Percentiles rank a stretch among this genome's conserved stretches.
Conservation (phyloP, 2,329 filamentous ascomycete species). For the Ophiobolus disseminans region DNA sequence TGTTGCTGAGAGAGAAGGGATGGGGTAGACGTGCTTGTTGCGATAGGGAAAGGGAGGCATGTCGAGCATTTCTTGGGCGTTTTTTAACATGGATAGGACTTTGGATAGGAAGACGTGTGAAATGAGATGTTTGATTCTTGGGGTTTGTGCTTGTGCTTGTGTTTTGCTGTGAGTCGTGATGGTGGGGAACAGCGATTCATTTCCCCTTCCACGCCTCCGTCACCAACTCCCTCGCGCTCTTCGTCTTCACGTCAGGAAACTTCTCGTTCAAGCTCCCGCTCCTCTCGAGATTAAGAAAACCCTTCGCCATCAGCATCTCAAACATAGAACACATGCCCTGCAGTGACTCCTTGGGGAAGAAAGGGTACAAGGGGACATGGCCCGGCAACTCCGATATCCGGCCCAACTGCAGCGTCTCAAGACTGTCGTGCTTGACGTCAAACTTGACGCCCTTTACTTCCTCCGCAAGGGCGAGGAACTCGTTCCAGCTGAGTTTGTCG, state of each 20-base stretch:
- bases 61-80: neutral
- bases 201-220: neutral
- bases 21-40: neutral
- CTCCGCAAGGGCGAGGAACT: constrained; percentile 54
- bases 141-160: no score
- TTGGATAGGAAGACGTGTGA: no score
- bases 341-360: constrained; percentile 14
- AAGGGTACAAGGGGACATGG: constrained; percentile 7
- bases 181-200: no score
- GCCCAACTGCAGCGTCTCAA: constrained; percentile 15
- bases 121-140: no score
- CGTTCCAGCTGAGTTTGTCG: constrained; percentile 55
- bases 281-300: neutral
- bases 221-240: neutral
- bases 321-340: neutral
- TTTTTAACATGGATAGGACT: no score
- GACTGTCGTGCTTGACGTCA: constrained; percentile 12
- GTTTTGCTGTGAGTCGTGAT: no score
- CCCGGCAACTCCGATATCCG: constrained; percentile 23
- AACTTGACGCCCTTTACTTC: constrained; percentile 45
- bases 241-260: no score
- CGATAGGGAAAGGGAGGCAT: neutral
- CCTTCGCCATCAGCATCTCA: neutral
- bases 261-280: neutral
- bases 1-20: neutral